Conservation (phyloP, 208 protist species). For the Wallacemonas sp. region DNA sequence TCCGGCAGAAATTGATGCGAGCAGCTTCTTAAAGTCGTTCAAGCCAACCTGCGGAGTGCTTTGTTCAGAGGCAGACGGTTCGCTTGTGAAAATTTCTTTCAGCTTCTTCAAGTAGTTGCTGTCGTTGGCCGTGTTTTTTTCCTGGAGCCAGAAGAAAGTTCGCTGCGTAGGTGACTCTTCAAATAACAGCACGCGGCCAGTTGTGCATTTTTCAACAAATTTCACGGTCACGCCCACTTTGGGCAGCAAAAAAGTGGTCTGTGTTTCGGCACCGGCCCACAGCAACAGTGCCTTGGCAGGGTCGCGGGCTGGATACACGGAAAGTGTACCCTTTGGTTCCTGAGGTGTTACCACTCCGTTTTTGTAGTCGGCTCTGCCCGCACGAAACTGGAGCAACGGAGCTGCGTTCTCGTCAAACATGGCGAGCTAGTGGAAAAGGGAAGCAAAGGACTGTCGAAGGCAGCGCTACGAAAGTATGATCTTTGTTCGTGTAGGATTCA, state of each 20-base stretch:
- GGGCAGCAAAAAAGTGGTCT: slow-evolving; percentile 16
- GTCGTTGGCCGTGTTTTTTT: slow-evolving; percentile 75
- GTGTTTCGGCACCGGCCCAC: slow-evolving; percentile 12
- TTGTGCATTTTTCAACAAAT: slow-evolving; percentile 64
- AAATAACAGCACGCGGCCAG: slow-evolving; percentile 72
- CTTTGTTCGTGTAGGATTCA: too few species aligned
- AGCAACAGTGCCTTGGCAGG: background rate
- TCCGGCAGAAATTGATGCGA: slow-evolving; percentile 36
- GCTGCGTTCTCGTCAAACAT: background rate
- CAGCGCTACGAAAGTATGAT: background rate
- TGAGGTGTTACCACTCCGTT: slow-evolving; percentile 61
- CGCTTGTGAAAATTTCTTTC: slow-evolving; percentile 34
- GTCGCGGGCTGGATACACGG: slow-evolving; percentile 1
- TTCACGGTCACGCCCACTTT: slow-evolving; percentile 28
- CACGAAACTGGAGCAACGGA: slow-evolving; percentile 58
- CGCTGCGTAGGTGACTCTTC: slow-evolving; percentile 17
- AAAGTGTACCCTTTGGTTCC: slow-evolving; percentile 45
- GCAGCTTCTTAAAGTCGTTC: slow-evolving; percentile 57
- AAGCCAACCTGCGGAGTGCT: slow-evolving; percentile 24
- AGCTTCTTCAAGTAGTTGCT: slow-evolving; percentile 39
- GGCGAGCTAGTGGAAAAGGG: background rate
- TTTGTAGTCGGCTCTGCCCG: slow-evolving; percentile 64
- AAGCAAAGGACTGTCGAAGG: background rate
- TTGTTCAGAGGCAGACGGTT: background rate
- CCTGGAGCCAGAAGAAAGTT: slow-evolving; percentile 87